Base-by-base conservation (phyloP, 192 early-diverging fungal genomes). In the Mortierella claussenii region DNA sequence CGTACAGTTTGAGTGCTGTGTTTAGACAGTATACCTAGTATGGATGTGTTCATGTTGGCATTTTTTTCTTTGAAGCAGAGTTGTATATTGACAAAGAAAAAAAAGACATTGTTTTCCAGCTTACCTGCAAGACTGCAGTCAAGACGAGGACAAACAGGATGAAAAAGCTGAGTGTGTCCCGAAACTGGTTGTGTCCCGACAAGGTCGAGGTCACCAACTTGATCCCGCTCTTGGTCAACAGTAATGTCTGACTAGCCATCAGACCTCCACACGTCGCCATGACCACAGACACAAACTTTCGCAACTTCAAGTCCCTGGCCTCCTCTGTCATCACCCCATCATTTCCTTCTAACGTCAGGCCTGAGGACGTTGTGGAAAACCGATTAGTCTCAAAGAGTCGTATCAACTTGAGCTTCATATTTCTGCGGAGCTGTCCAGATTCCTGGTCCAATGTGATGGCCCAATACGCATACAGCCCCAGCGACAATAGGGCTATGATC, bases 11-110 rank as follows among this genome's bases (percentile, higher is more conserved):
- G 3, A 88, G 68, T 21, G 81, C 85, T 8, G 82, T 81, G 55
- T 88, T 88, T 32, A 88, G 40, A 50, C 87, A 88, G 44, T 86
- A 88, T 27, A 88, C 82, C 85, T 87, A 78, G n/a, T 50, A n/a
- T n/a, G n/a, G n/a, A n/a, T n/a, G n/a, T n/a, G n/a, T n/a, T n/a
- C n/a, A n/a, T n/a, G n/a, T n/a, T n/a, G n/a, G n/a, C n/a, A n/a
- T n/a, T n/a, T n/a, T n/a, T n/a, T n/a, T n/a, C n/a, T n/a, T n/a
- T n/a, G n/a, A n/a, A n/a, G n/a, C n/a, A n/a, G n/a, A n/a, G n/a
- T n/a, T n/a, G n/a, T n/a, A n/a, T n/a, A n/a, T n/a, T n/a, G n/a
- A n/a, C n/a, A n/a, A n/a, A n/a, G n/a, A n/a, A n/a, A n/a, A n/a
- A n/a, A n/a, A n/a, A n/a, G n/a, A n/a, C n/a, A n/a, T n/a, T n/a